phyloP scores from a whole-genome alignment of 148 eudicot genomes.

The Chenopodium formosanum region DNA sequence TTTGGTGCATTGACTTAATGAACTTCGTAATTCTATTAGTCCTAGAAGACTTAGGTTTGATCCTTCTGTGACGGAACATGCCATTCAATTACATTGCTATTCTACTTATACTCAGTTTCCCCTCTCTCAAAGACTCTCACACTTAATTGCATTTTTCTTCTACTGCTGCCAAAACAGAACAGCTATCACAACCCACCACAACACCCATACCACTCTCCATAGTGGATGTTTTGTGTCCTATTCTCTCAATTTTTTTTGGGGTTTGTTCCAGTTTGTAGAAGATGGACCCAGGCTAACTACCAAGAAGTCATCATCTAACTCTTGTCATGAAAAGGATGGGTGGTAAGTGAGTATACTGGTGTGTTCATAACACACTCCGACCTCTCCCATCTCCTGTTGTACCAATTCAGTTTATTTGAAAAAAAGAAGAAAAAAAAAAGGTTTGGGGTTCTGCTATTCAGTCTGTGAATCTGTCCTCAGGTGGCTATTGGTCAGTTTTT shows the following conservation, averaged over 20 bases:
- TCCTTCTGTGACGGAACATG: no score
- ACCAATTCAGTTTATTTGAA: conserved; percentile 21
- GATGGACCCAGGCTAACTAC: conserved; percentile 27
- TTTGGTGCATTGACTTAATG: no score
- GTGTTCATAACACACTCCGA: conserved; percentile 21
- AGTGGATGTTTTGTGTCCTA: no score
- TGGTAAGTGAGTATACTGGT: conserved; percentile 35
- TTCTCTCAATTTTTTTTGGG: neutral
- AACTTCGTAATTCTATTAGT: no score
- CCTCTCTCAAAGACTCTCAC: no score
- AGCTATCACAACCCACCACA: no score
- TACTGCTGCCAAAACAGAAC: no score
- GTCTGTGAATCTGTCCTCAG: conserved; percentile 13
- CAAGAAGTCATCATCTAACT: conserved; percentile 31
- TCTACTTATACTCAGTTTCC: no score
- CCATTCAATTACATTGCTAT: no score
- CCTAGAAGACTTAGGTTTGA: no score
- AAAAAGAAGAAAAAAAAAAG: conserved; percentile 7
- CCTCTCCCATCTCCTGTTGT: conserved; percentile 28
- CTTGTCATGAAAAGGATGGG: conserved; percentile 28
- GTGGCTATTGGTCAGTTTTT: conserved; percentile 22
- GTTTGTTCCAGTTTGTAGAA: conserved; percentile 24
- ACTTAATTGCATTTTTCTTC: no score
- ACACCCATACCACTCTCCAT: no score
- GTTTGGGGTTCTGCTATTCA: conserved; percentile 20